Percentiles rank a stretch among this genome's conserved stretches.
These are phyloP conservation scores for Peterozyma xylosa DNA, from an alignment of 805 yeast genomes.

Conservation along the genomic window DNA sequence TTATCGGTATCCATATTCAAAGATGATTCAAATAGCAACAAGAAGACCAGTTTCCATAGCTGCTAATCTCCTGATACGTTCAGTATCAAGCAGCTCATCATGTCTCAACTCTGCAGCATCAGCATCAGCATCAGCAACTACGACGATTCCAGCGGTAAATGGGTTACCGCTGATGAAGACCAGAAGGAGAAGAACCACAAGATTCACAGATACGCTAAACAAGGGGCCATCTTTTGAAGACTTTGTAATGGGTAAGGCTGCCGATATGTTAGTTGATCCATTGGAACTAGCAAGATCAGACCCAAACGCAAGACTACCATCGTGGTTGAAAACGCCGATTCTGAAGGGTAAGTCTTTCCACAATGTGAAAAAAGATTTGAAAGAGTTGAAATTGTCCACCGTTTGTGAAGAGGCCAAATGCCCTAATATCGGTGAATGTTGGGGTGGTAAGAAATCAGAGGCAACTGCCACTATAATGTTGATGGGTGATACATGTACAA, in stretches of 20 bases:
- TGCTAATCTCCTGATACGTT: too few relatives aligned
- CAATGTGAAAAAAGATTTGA: constrained; percentile 75
- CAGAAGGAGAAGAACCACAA: constrained; percentile 45
- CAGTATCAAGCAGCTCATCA: too few relatives aligned
- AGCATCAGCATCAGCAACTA: too few relatives aligned
- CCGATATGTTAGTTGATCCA: constrained; percentile 62
- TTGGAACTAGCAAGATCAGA: constrained; percentile 65
- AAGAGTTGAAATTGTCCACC: constrained; percentile 84
- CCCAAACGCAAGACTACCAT: constrained; percentile 69
- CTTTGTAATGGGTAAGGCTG: constrained; percentile 77
- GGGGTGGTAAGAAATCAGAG: constrained; percentile 95
- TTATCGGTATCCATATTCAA: too few relatives aligned
- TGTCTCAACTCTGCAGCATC: too few relatives aligned
- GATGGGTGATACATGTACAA: constrained; percentile 96
- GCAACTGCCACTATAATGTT: constrained; percentile 98
- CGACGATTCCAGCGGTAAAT: too few relatives aligned
- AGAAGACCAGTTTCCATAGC: too few relatives aligned
- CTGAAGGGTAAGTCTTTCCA: constrained; percentile 90
- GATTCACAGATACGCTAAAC: constrained; percentile 62
- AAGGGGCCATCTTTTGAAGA: constrained; percentile 93
- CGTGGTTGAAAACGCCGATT: constrained; percentile 92
- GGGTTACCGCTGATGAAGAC: constrained; percentile 3
- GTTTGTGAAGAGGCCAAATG: constrained; percentile 99
- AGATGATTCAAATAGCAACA: too few relatives aligned
- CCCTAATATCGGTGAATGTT: constrained; percentile 99